A percentile compares a stretch with the other conserved stretches of the same genome.
phyloP scores from a whole-genome alignment of 371 early-diverging fungal species.

The Phascolomyces articulosus region DNA sequence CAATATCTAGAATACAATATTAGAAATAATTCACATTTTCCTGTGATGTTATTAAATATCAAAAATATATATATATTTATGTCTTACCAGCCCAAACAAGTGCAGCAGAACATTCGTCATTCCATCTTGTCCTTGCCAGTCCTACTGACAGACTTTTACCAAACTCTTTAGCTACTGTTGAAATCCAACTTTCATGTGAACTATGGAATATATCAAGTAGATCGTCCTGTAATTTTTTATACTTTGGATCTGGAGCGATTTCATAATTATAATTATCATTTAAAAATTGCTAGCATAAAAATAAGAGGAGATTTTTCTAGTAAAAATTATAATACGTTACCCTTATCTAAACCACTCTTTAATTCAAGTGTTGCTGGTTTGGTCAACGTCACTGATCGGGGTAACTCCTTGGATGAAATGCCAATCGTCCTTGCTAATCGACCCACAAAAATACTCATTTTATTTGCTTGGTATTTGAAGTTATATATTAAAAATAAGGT shows the following conservation, averaged over 20 bases:
- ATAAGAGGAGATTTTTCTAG: too few relatives aligned
- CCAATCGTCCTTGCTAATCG: conserved; percentile 39
- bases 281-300: too few relatives aligned
- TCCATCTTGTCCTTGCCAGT: conserved; percentile 24
- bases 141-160: conserved; percentile 14
- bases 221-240: conserved; percentile 20
- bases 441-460: conserved; percentile 34
- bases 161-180: conserved; percentile 30
- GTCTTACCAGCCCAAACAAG: conserved; percentile 44
- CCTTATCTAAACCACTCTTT: conserved; percentile 34
- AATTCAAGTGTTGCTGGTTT: conserved; percentile 27
- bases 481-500: too few relatives aligned
- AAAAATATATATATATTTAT: too few relatives aligned
- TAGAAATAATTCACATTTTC: not conserved
- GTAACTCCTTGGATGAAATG: conserved; percentile 34
- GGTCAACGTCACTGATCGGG: conserved; percentile 23
- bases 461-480: conserved; percentile 16
- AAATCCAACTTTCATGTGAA: conserved; percentile 51
- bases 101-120: conserved; percentile 34
- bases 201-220: conserved; percentile 25
- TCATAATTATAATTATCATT: too few relatives aligned
- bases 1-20: conserved; percentile 12
- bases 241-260: conserved; percentile 43
- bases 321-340: too few relatives aligned
- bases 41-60: not conserved